Conservation (phyloP, 441 rosid genomes). For the Aleurites moluccanus region DNA sequence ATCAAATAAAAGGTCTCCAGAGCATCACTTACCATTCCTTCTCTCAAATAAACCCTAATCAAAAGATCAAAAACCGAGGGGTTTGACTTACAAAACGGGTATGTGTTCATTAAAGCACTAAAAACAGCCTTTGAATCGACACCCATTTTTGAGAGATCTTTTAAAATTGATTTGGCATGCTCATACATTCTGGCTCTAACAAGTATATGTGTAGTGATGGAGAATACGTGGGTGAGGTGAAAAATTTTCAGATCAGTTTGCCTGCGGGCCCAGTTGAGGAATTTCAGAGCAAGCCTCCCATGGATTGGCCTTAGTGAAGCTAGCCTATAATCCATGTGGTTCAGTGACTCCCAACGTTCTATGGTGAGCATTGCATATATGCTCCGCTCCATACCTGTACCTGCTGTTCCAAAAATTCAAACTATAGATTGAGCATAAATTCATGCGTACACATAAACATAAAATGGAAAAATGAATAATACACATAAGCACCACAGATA, state of each 20-base stretch:
- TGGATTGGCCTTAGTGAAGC: conserved; percentile 73
- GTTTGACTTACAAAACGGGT: conserved; percentile 79
- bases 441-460: background rate
- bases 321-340: conserved; percentile 70
- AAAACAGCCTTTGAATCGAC: conserved; percentile 52
- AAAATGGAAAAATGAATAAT: background rate
- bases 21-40: conserved; percentile 59
- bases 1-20: conserved; percentile 58
- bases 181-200: conserved; percentile 80
- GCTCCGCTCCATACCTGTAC: conserved; percentile 61
- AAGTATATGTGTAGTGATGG: conserved; percentile 70
- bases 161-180: conserved; percentile 57
- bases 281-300: conserved; percentile 81
- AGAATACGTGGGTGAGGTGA: conserved; percentile 55
- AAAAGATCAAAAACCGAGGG: conserved; percentile 83
- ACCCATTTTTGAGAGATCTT: conserved; percentile 49
- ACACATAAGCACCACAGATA: background rate
- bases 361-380: conserved; percentile 69
- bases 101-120: conserved; percentile 66
- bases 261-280: conserved; percentile 61
- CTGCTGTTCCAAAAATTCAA: background rate
- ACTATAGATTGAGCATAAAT: conserved; percentile 16
- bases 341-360: conserved; percentile 81
- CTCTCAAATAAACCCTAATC: conserved; percentile 62
- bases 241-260: conserved; percentile 64